Conservation (phyloP, 306 rosid genomes). For the Abrus pulchellus region DNA sequence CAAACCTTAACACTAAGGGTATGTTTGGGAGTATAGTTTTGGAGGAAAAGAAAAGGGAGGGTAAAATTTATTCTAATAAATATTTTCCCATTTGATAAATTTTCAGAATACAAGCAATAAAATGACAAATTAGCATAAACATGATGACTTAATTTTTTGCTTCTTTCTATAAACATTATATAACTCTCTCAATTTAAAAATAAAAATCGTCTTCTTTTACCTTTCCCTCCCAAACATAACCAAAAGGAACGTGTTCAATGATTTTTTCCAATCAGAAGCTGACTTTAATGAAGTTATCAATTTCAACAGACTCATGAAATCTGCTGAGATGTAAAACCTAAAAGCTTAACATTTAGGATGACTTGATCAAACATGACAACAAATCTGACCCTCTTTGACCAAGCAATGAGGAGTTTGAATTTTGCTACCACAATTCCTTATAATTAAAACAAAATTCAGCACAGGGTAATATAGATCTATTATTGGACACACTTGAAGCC, state of each 20-base stretch:
- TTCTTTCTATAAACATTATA: too few species aligned
- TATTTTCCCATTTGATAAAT: too few species aligned
- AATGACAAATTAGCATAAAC: too few species aligned
- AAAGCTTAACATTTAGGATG: slow-evolving; percentile 16
- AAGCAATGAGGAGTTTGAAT: slow-evolving; percentile 1
- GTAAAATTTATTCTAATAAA: too few species aligned
- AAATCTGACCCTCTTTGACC: slow-evolving; percentile 19
- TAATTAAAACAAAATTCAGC: slow-evolving; percentile 33
- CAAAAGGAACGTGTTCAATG: background rate
- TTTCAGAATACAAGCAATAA: too few species aligned
- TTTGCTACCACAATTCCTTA: background rate
- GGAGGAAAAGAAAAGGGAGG: too few species aligned
- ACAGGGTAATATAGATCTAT: background rate
- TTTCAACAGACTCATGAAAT: background rate
- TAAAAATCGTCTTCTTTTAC: too few species aligned
- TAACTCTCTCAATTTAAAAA: too few species aligned
- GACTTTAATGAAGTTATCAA: slow-evolving; percentile 17
- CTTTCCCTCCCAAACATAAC: too few species aligned
- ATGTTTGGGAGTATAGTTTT: too few species aligned
- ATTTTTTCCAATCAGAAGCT: slow-evolving; percentile 8
- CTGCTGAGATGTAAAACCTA: slow-evolving; percentile 4
- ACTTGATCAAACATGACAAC: slow-evolving; percentile 6
- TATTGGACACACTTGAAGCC: slow-evolving; percentile 8
- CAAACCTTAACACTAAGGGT: background rate
- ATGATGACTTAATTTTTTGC: too few species aligned